Percentiles rank a stretch among this genome's conserved stretches.
Evolutionary conservation across 1,284 basidiomycete species (phyloP).

Genomic region (Albatrellus sp.): DNA sequence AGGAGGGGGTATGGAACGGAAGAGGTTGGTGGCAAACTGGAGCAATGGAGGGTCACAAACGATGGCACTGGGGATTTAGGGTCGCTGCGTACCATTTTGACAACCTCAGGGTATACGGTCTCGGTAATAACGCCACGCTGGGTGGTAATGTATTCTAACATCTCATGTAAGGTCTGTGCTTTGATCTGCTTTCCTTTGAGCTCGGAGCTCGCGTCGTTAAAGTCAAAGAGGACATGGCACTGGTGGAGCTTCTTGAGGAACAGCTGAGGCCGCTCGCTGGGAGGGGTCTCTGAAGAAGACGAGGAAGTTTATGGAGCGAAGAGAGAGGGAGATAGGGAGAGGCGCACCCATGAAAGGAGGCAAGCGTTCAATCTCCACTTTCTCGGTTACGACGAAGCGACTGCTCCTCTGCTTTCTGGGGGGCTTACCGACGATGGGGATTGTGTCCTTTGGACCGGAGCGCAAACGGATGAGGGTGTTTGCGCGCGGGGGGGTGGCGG

Average conservation of each 20-base stretch:
- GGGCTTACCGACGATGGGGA: conserved; percentile 89
- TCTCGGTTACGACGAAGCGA: conserved; percentile 92
- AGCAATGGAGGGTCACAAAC: not conserved
- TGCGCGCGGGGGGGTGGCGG: conserved; percentile 47
- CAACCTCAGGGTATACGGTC: conserved; percentile 96
- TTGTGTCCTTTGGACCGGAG: conserved; percentile 82
- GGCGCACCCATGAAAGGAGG: conserved; percentile 78
- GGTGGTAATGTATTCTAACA: conserved; percentile 98
- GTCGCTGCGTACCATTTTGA: conserved; percentile 72
- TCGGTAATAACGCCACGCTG: conserved; percentile 96
- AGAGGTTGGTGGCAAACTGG: conserved; percentile 94
- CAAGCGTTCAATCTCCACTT: conserved; percentile 90
- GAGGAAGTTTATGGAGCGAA: conserved; percentile 4
- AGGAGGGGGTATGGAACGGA: conserved; percentile 98
- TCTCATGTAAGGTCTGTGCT: conserved; percentile 93
- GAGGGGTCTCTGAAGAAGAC: conserved; percentile 65
- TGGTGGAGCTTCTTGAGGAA: conserved; percentile 95
- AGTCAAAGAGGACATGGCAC: conserved; percentile 96
- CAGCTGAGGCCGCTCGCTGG: conserved; percentile 79
- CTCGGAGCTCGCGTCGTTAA: conserved; percentile 95
- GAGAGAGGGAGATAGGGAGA: conserved; percentile 19
- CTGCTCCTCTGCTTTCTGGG: conserved; percentile 93
- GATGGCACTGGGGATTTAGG: not conserved
- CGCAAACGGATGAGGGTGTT: conserved; percentile 56
- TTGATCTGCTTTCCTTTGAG: conserved; percentile 98